Evolutionary conservation across 1,284 basidiomycete genomes (phyloP).

Genomic region (Puccinia coronata): DNA sequence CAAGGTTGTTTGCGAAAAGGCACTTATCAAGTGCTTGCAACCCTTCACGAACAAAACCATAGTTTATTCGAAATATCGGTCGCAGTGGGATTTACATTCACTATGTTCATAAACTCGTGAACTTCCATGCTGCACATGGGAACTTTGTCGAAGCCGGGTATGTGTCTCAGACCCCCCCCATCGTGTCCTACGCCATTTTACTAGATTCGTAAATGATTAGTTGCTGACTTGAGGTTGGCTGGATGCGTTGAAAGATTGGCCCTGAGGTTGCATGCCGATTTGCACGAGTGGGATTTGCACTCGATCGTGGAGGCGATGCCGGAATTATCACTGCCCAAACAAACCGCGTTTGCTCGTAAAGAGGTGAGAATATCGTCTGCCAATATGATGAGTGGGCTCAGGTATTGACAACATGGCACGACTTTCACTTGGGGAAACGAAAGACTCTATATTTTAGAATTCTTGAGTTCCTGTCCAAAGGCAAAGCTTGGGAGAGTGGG

Average conservation of each 20-base stretch:
- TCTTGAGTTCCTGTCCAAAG: slow-evolving; percentile 66
- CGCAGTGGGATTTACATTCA: slow-evolving; percentile 58
- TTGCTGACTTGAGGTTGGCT: not conserved
- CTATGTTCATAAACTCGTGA: slow-evolving; percentile 90
- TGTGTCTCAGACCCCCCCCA: too few species aligned
- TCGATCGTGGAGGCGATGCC: slow-evolving; percentile 65
- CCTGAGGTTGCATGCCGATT: slow-evolving; percentile 75
- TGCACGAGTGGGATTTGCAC: slow-evolving; percentile 77
- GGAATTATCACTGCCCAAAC: slow-evolving; percentile 76
- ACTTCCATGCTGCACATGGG: slow-evolving; percentile 63
- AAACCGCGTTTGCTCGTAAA: slow-evolving; percentile 90
- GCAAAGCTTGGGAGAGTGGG: slow-evolving; percentile 92
- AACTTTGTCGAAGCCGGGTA: slow-evolving; percentile 49
- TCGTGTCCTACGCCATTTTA: slow-evolving; percentile 19
- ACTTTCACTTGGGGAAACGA: not conserved
- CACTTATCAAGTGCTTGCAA: not conserved
- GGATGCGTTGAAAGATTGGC: slow-evolving; percentile 21
- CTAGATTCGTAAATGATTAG: not conserved
- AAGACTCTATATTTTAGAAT: slow-evolving; percentile 69
- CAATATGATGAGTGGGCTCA: too few species aligned
- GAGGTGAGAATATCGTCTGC: too few species aligned
- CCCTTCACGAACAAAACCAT: not conserved
- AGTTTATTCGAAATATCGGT: slow-evolving; percentile 49
- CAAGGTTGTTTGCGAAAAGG: not conserved
- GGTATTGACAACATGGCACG: not conserved